phyloP scores from a whole-genome alignment of 1,284 basidiomycete genomes.

The Golubevia sp. region DNA sequence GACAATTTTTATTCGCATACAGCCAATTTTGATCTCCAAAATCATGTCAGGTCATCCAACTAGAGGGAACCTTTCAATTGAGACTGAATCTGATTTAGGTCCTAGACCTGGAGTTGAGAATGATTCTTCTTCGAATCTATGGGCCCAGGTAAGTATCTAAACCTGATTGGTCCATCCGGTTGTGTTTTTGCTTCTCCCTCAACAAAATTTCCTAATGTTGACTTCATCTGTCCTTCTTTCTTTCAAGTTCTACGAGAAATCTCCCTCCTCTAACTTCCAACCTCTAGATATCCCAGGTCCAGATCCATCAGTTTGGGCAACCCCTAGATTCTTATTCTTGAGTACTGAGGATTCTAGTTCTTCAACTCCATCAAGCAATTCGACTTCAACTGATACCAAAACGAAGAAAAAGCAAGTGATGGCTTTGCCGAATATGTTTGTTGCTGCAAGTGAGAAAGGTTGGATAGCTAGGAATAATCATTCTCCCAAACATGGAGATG shows the following conservation, averaged over 20 bases:
- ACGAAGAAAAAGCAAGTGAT: conserved; percentile 16
- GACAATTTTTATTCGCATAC: background rate
- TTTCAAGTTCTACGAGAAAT: background rate
- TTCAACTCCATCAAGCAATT: background rate
- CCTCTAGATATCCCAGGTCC: conserved; percentile 35
- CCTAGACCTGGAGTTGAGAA: conserved; percentile 23
- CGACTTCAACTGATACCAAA: background rate
- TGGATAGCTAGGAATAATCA: conserved; percentile 31
- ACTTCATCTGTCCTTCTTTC: background rate
- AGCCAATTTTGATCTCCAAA: conserved; percentile 24
- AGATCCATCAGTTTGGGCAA: conserved; percentile 30
- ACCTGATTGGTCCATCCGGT: conserved; percentile 28
- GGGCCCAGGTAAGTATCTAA: conserved; percentile 18
- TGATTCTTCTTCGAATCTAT: too few species aligned
- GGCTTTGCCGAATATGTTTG: conserved; percentile 35
- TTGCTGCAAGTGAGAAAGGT: conserved; percentile 31
- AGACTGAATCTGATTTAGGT: conserved; percentile 32
- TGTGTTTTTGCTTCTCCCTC: too few species aligned
- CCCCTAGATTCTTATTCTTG: conserved; percentile 34
- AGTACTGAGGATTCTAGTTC: conserved; percentile 12
- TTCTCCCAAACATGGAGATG: background rate
- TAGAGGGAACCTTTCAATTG: conserved; percentile 28
- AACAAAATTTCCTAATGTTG: too few species aligned
- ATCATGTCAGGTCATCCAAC: conserved; percentile 34
- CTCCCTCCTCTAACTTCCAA: background rate